Base-by-base conservation (phyloP, 2,329 filamentous ascomycete species). In the Phyllachora maydis region DNA sequence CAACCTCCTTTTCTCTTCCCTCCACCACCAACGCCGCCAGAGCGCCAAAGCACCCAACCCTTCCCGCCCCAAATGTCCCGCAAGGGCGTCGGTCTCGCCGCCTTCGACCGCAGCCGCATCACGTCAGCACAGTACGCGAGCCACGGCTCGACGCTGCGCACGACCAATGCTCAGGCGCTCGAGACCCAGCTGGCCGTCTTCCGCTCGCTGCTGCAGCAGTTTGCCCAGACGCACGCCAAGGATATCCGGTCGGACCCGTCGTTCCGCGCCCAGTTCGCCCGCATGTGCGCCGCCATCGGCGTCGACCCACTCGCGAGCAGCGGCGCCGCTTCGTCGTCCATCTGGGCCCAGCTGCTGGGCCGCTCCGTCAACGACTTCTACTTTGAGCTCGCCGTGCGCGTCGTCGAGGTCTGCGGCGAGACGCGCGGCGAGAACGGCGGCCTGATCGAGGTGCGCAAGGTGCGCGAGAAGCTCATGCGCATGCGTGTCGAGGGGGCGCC, bases 351-450 rank as follows among this genome's bases (percentile, higher is more conserved):
- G 53, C 66, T 95, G 31, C 61, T 95, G 11, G 88, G 88, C 15
- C 68, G 76, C 29, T 82, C 72, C 37, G 83, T 98, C 35, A 91
- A 93, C 43, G 88, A 98, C 47, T 98, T 98, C 43, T 98, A 95
- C 52, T 95, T 95, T 47, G 85, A 91, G 54, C 67, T 98, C 21
- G 88, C 82, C 2, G 85, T 95, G n/a, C 65, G 79, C 23, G 77
- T 95, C 1, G 88, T 98, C 5, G 85, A 95, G 47, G 69, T 93
- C 6, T 98, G 88, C 43, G 62, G 81, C 5, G 68, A 73, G 24
- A 93, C 82, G 21, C 60, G 88, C 24, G 67, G 65, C 4, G 85
- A 93, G 49, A 98, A 98, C 43, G 88, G 88, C 5, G 88, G 88
- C 0, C 55, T 98, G 38, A 79, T 98, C 25, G 77, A 77, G 8